Conservation (phyloP, 2,329 filamentous ascomycete genomes). For the Penicillium sp. region DNA sequence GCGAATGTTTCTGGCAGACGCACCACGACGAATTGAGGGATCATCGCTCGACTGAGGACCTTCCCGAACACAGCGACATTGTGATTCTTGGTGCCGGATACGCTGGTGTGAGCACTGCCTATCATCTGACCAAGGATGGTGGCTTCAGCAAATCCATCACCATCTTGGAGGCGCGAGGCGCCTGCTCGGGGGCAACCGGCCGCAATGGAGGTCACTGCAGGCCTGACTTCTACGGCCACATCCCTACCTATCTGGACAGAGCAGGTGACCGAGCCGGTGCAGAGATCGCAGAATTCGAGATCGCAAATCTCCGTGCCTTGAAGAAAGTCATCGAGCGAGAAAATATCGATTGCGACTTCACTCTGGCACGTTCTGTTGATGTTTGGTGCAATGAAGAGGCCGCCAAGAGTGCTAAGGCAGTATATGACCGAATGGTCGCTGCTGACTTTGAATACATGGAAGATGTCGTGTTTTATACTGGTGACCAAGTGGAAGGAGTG, state of each 20-base stretch:
- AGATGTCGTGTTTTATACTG: conserved; percentile 31
- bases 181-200: conserved; percentile 48
- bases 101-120: conserved; percentile 47
- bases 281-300: conserved; percentile 46
- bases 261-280: conserved; percentile 39
- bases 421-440: conserved; percentile 34
- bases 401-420: conserved; percentile 28
- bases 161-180: conserved; percentile 44
- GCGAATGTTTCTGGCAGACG: conserved; percentile 39
- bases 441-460: conserved; percentile 32
- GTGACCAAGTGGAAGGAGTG: conserved; percentile 34
- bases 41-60: conserved; percentile 39
- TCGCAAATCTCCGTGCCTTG: conserved; percentile 43
- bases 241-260: conserved; percentile 38
- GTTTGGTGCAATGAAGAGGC: conserved; percentile 41
- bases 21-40: conserved; percentile 42
- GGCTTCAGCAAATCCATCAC: conserved; percentile 31
- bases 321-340: conserved; percentile 45
- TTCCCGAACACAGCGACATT: conserved; percentile 47
- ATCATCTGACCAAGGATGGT: conserved; percentile 41
- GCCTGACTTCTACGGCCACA: conserved; percentile 47
- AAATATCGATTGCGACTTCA: conserved; percentile 49
- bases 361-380: conserved; percentile 44
- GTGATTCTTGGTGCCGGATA: conserved; percentile 53
- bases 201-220: conserved; percentile 50